phyloP scores from a whole-genome alignment of 78 protist genomes.

The Mantamonas sphyraenae region DNA sequence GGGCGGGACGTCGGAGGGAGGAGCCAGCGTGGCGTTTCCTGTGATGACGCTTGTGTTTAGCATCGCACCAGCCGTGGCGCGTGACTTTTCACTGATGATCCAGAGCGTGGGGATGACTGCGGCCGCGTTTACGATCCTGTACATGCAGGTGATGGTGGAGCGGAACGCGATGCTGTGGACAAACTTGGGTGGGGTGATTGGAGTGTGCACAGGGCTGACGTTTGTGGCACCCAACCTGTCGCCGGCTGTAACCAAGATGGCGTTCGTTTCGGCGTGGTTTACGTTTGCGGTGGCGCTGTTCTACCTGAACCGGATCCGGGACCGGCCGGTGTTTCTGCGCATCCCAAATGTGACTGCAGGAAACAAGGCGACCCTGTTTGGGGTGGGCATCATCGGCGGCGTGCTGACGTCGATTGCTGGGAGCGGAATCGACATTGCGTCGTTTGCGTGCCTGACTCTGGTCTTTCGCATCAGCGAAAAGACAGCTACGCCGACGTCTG shows the following conservation, averaged over 20 bases:
- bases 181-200: not conserved
- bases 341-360: not conserved
- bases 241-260: not conserved
- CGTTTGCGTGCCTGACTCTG: not conserved
- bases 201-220: not conserved
- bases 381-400: not conserved
- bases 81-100: conserved; percentile 1
- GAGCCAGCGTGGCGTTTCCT: not conserved
- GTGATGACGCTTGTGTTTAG: not conserved
- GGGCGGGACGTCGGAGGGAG: not conserved
- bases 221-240: not conserved
- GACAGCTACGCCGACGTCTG: conserved; percentile 1
- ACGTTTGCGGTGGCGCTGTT: not conserved
- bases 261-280: not conserved
- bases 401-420: not conserved
- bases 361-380: not conserved
- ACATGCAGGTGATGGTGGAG: not conserved
- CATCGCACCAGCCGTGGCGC: not conserved
- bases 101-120: not conserved
- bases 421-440: not conserved
- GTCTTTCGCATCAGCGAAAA: not conserved
- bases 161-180: not conserved
- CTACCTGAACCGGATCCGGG: not conserved
- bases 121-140: not conserved
- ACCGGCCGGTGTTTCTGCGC: not conserved